Evolutionary conservation across 2,329 filamentous ascomycete genomes (phyloP).

Genomic region (Exophiala calicioides): DNA sequence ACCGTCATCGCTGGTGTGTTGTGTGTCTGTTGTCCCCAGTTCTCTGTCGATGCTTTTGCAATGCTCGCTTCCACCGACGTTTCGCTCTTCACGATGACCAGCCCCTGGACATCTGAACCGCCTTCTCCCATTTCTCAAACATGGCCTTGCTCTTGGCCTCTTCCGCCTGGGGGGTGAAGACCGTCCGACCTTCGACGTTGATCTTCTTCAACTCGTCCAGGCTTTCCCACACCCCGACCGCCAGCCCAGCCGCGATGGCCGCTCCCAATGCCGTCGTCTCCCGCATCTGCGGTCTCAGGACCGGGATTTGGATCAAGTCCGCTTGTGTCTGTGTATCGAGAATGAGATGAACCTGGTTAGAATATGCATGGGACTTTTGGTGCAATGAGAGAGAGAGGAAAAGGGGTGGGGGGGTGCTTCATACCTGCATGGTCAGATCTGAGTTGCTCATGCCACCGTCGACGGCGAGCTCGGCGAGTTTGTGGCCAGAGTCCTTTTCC

Average conservation of each 20-base stretch:
- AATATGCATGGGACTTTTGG: no score
- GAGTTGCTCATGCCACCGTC: slow-evolving; percentile 90
- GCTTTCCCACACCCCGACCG: slow-evolving; percentile 75
- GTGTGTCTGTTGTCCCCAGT: no score
- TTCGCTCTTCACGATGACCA: slow-evolving; percentile 38
- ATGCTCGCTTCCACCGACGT: no score
- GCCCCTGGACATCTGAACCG: slow-evolving; percentile 68
- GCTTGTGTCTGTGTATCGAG: slow-evolving; percentile 72
- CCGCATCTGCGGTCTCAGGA: slow-evolving; percentile 81
- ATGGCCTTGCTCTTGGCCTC: slow-evolving; percentile 57
- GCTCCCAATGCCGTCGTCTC: slow-evolving; percentile 88
- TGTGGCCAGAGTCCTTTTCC: slow-evolving; percentile 78
- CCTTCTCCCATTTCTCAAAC: slow-evolving; percentile 72
- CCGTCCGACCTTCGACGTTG: slow-evolving; percentile 67
- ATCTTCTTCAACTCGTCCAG: slow-evolving; percentile 73
- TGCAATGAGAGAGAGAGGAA: no score
- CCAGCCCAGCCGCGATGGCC: slow-evolving; percentile 85
- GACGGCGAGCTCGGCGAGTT: slow-evolving; percentile 73
- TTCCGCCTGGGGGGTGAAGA: slow-evolving; percentile 61
- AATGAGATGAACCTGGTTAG: background rate
- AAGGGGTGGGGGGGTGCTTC: background rate
- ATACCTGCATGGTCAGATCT: slow-evolving; percentile 60
- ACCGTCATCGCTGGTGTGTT: no score
- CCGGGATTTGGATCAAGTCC: slow-evolving; percentile 78
- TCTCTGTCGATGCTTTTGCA: no score